Conservation (phyloP, 257 asterid genomes). For the Solanum chiquidenum region DNA sequence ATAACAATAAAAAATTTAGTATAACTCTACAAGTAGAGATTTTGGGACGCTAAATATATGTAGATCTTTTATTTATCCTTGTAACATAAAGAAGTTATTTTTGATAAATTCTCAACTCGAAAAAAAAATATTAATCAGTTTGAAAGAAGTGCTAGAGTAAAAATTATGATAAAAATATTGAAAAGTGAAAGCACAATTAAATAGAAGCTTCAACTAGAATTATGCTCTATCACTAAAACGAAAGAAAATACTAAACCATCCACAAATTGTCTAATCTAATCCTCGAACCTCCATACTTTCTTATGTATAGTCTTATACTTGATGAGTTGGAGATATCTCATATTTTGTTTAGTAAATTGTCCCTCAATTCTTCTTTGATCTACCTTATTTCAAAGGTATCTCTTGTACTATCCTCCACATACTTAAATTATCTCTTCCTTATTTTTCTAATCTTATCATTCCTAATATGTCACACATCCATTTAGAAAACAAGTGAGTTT, state of each 20-base stretch:
- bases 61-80: no score
- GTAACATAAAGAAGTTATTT: no score
- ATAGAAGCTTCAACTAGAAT: not conserved
- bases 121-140: no score
- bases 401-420: not conserved
- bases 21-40: not conserved
- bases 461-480: not conserved
- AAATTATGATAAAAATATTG: not conserved
- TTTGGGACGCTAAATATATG: no score
- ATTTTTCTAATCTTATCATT: not conserved
- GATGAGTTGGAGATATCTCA: not conserved
- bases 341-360: no score
- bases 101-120: no score
- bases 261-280: not conserved
- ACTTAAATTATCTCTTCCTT: no score
- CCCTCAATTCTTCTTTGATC: not conserved
- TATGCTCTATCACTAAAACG: not conserved
- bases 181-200: no score
- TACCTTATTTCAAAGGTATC: no score
- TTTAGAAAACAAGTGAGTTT: not conserved
- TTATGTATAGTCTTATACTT: no score
- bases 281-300: not conserved
- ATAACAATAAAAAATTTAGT: not conserved
- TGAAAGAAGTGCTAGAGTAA: not conserved
- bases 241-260: not conserved